phyloP scores from a whole-genome alignment of 768 basidiomycete genomes.

The Tulasnella sp. region DNA sequence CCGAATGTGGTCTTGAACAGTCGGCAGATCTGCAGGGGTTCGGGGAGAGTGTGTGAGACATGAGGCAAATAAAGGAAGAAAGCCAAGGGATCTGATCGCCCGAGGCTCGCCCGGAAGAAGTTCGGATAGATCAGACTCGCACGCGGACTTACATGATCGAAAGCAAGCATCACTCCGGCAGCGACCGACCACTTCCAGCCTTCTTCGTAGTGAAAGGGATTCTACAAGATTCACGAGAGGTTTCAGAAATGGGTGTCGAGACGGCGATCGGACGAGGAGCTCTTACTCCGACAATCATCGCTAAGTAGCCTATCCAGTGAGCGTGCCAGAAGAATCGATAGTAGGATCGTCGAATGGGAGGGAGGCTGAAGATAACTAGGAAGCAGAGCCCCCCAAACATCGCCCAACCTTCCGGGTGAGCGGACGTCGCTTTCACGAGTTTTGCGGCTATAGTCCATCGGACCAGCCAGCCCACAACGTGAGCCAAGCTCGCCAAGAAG shows the following conservation, averaged over 20 bases:
- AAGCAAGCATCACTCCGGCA: conserved; percentile 36
- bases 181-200: conserved; percentile 46
- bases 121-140: background rate
- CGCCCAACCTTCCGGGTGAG: conserved; percentile 31
- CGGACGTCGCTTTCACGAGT: conserved; percentile 25
- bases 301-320: conserved; percentile 45
- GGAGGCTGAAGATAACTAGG: conserved; percentile 50
- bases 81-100: background rate
- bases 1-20: conserved; percentile 49
- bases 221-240: background rate
- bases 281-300: conserved; percentile 46
- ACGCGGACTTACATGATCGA: conserved; percentile 34
- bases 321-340: conserved; percentile 56
- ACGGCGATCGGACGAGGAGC: conserved; percentile 17
- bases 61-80: too few species aligned
- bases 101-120: background rate
- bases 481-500: conserved; percentile 46
- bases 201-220: conserved; percentile 34
- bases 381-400: conserved; percentile 40
- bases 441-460: conserved; percentile 26
- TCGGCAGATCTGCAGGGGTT: conserved; percentile 26
- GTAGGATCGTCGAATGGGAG: conserved; percentile 42
- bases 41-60: background rate
- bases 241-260: background rate
- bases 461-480: conserved; percentile 43